phyloP scores from a whole-genome alignment of 2,329 filamentous ascomycete species.

The Alternaria solani region DNA sequence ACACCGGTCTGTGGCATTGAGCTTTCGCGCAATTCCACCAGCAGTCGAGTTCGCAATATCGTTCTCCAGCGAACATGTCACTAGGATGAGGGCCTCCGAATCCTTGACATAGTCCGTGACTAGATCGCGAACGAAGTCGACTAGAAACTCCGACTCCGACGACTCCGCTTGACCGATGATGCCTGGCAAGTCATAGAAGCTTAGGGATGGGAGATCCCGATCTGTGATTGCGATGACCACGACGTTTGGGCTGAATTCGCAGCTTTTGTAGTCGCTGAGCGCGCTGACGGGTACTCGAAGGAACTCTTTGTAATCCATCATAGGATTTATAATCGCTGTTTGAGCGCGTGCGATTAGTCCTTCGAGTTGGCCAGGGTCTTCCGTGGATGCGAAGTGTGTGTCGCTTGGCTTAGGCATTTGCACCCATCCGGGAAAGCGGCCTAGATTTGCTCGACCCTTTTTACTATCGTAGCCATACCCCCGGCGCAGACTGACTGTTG shows the following conservation, averaged over 20 bases:
- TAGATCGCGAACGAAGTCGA: conserved; percentile 75
- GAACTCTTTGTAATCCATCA: conserved; percentile 56
- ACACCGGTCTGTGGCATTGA: conserved; percentile 53
- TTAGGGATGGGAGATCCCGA: conserved; percentile 74
- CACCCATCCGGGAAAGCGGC: conserved; percentile 70
- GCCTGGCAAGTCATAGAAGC: conserved; percentile 86
- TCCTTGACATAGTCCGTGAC: conserved; percentile 74
- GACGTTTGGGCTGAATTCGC: conserved; percentile 83
- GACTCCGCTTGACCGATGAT: conserved; percentile 76
- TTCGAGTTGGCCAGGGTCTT: conserved; percentile 69
- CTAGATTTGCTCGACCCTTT: conserved; percentile 54
- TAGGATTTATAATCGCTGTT: conserved; percentile 76
- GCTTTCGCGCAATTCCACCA: conserved; percentile 60
- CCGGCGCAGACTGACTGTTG: conserved; percentile 70
- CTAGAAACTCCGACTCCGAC: conserved; percentile 57
- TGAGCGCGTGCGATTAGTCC: conserved; percentile 77
- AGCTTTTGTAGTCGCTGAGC: conserved; percentile 48
- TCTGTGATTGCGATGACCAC: conserved; percentile 79
- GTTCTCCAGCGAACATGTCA: conserved; percentile 78
- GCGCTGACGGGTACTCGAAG: conserved; percentile 21
- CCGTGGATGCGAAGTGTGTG: conserved; percentile 69
- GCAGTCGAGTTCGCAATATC: conserved; percentile 80
- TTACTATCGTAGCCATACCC: conserved; percentile 65
- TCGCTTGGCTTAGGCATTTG: conserved; percentile 49
- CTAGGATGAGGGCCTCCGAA: conserved; percentile 75